A percentile compares a stretch with the other conserved stretches of the same genome.
These are phyloP conservation scores for Peltaster fructicola DNA, from an alignment of 2,329 filamentous ascomycete species.

Conservation along the genomic window DNA sequence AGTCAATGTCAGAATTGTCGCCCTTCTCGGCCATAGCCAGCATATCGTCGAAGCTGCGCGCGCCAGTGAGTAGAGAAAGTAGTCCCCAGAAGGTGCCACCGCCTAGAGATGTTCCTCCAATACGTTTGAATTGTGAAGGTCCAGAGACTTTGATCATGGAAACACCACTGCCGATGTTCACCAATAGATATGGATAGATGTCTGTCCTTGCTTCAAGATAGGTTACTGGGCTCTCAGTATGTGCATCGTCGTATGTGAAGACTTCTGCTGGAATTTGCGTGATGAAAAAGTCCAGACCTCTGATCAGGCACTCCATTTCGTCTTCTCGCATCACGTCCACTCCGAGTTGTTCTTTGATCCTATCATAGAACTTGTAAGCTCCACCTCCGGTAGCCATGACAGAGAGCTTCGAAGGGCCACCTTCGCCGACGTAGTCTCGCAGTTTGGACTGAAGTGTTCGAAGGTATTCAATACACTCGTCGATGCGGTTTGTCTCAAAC, in stretches of 20 bases:
- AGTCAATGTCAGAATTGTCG: slow-evolving; percentile 85
- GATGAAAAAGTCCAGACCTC: slow-evolving; percentile 95
- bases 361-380: slow-evolving; percentile 92
- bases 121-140: slow-evolving; percentile 68
- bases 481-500: slow-evolving; percentile 90
- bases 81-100: slow-evolving; percentile 97
- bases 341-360: slow-evolving; percentile 63
- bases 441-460: slow-evolving; percentile 70
- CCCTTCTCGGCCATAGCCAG: slow-evolving; percentile 75
- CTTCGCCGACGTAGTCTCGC: slow-evolving; percentile 53
- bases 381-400: slow-evolving; percentile 94
- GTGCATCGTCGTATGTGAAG: slow-evolving; percentile 79
- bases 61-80: slow-evolving; percentile 79
- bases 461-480: slow-evolving; percentile 87
- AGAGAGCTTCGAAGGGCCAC: slow-evolving; percentile 46
- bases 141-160: slow-evolving; percentile 95
- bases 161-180: slow-evolving; percentile 95
- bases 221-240: slow-evolving; percentile 56
- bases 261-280: slow-evolving; percentile 94
- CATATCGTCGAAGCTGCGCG: slow-evolving; percentile 95
- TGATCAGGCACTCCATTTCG: slow-evolving; percentile 94
- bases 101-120: slow-evolving; percentile 85
- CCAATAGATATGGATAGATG: slow-evolving; percentile 90
- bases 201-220: slow-evolving; percentile 63
- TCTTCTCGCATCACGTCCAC: slow-evolving; percentile 85